Evolutionary conservation across 2,329 filamentous ascomycete genomes (phyloP).

Genomic region (Exophiala oligosperma): DNA sequence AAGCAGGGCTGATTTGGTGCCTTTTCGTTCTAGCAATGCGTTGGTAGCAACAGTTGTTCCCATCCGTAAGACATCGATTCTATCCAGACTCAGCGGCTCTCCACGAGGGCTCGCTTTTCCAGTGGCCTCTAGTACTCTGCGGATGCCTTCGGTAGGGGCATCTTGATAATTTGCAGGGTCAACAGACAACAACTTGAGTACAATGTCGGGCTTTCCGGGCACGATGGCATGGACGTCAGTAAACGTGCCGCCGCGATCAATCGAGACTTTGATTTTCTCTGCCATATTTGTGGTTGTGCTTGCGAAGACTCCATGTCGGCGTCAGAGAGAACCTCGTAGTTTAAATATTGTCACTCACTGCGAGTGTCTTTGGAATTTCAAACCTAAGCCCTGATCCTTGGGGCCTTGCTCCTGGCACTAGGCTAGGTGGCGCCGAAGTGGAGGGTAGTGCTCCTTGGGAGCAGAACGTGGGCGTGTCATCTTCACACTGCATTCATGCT

Average conservation of each 20-base stretch:
- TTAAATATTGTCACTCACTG: not conserved
- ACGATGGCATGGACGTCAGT: slow-evolving; percentile 41
- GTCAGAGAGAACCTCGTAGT: not conserved
- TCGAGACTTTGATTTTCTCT: slow-evolving; percentile 13
- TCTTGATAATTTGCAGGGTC: slow-evolving; percentile 41
- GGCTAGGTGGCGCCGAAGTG: not conserved
- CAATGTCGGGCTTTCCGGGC: slow-evolving; percentile 38
- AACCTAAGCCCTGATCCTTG: not conserved
- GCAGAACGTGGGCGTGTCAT: not conserved
- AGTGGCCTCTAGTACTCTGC: slow-evolving; percentile 6
- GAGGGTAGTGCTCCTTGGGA: not conserved
- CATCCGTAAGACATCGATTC: slow-evolving; percentile 68
- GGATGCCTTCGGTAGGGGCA: slow-evolving; percentile 64
- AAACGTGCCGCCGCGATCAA: slow-evolving; percentile 43
- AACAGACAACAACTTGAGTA: slow-evolving; percentile 41
- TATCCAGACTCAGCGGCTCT: slow-evolving; percentile 17
- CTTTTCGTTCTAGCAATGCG: slow-evolving; percentile 82
- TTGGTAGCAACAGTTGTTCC: slow-evolving; percentile 91
- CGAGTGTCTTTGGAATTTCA: not conserved
- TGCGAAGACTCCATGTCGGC: not conserved
- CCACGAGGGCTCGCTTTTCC: not conserved
- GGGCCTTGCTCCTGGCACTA: not conserved
- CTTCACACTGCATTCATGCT: not conserved
- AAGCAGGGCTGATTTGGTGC: slow-evolving; percentile 81
- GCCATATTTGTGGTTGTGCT: not conserved